Percentiles rank a stretch among this genome's conserved stretches.
Conservation (phyloP, 1,284 basidiomycete species). For the Peniophora sp. region DNA sequence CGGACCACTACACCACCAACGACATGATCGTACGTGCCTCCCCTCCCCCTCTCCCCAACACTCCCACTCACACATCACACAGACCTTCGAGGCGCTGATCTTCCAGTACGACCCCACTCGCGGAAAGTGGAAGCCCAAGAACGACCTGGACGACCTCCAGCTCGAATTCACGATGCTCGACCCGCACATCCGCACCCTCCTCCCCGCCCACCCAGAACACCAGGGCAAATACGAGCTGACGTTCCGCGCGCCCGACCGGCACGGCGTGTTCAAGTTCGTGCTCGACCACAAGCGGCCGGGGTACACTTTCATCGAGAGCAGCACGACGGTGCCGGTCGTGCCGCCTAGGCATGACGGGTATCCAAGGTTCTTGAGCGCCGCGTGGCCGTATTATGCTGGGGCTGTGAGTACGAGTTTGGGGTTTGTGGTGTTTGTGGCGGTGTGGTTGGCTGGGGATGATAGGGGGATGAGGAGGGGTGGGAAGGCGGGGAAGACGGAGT, state of each 20-base stretch:
- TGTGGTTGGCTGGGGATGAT: conserved; percentile 81
- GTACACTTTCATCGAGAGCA: conserved; percentile 57
- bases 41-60: not conserved
- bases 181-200: conserved; percentile 78
- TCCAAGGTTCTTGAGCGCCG: conserved; percentile 87
- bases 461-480: conserved; percentile 38
- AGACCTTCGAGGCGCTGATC: conserved; percentile 74
- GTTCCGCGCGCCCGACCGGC: conserved; percentile 88
- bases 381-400: conserved; percentile 92
- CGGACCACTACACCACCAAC: conserved; percentile 79
- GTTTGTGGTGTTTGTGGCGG: conserved; percentile 75
- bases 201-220: conserved; percentile 44
- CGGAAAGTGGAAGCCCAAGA: conserved; percentile 63
- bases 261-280: conserved; percentile 97
- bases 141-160: conserved; percentile 71
- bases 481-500: conserved; percentile 39
- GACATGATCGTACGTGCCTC: conserved; percentile 64
- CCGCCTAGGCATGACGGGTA: conserved; percentile 94
- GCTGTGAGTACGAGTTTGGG: conserved; percentile 80
- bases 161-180: conserved; percentile 98
- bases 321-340: conserved; percentile 79
- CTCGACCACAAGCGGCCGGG: conserved; percentile 86
- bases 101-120: conserved; percentile 52
- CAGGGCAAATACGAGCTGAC: conserved; percentile 68
- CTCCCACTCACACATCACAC: conserved; percentile 2